These are phyloP conservation scores for Cercospora sojina DNA, from an alignment of 2,329 filamentous ascomycete genomes.

Conservation along the genomic window DNA sequence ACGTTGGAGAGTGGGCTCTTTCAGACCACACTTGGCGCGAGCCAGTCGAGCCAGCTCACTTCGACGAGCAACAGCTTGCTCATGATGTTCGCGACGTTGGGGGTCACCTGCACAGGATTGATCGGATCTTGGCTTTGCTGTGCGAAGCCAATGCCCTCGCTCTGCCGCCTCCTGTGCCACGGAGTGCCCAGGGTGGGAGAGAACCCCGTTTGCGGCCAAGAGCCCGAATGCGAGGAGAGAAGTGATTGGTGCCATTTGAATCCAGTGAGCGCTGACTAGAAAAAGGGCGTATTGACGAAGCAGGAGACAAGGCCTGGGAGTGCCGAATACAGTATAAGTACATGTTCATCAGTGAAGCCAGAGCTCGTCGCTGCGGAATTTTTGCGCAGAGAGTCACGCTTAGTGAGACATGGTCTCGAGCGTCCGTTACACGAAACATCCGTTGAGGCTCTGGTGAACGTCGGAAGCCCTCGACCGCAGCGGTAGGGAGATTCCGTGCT, in stretches of 20 bases:
- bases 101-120: slow-evolving; percentile 26
- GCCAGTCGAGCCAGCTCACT: slow-evolving; percentile 23
- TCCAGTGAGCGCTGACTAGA: neutral
- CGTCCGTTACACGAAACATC: neutral
- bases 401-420: neutral
- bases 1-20: slow-evolving; percentile 18
- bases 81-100: slow-evolving; percentile 24
- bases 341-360: neutral
- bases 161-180: slow-evolving; percentile 28
- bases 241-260: slow-evolving; percentile 21
- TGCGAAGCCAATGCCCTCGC: slow-evolving; percentile 24
- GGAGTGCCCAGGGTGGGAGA: slow-evolving; percentile 31
- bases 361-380: neutral
- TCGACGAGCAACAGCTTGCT: slow-evolving; percentile 25
- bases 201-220: slow-evolving; percentile 15
- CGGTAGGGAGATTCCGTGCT: neutral
- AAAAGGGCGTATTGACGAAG: neutral
- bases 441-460: neutral
- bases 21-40: slow-evolving; percentile 25
- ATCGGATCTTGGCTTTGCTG: slow-evolving; percentile 25
- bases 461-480: neutral
- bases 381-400: neutral
- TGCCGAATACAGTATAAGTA: neutral
- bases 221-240: slow-evolving; percentile 19
- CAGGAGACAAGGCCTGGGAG: neutral